Evolutionary conservation across 2,329 filamentous ascomycete genomes (phyloP), one percentile per base, ranked within the genome.

Genomic region (Penicillium crustosum): DNA sequence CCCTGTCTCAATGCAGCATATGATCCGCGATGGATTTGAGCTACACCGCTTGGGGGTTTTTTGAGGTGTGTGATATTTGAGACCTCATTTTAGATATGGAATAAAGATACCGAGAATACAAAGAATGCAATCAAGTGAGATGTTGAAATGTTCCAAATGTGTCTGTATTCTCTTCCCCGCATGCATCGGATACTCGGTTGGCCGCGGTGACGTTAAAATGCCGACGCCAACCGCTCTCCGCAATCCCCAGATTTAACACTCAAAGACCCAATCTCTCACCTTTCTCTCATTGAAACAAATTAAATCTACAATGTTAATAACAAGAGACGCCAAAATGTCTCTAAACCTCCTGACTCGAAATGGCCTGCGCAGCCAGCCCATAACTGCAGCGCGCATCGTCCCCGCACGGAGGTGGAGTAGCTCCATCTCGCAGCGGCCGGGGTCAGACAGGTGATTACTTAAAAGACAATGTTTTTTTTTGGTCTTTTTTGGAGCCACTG

Each of bases 401-500:
- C 31, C 60, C 47, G 61, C 66, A 47, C 68, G 72, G 70, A 73
- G 80, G 78, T 83, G 81, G 79, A 79, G 78, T 59, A 73, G 70
- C 55, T 81, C 82, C 33, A 79, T 86, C 54, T 85, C 83, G 23
- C 84, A 86, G 62, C 78, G 79, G 47, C 82, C 82, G 41, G 84
- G 81, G 44, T 83, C 84, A 57, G 85, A 87, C 69, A 80, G 79
- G 85, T 87, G 12, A 48, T 23, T 41, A 9, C 23, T 33, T 25
- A 27, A 23, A 48, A 31, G 8, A 17, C 7, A 50, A n/a, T 23
- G 2, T 6, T 29, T 35, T 19, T 12, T 9, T 13, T n/a, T n/a
- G n/a, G n/a, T n/a, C n/a, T 7, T 8, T n/a, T n/a, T 9, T 38
- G 6, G 4, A 25, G n/a, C 15, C 41, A 50, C 57, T 62, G 42